Conservation (phyloP, 805 yeast species). For the Yamadazyma tumulicola region DNA sequence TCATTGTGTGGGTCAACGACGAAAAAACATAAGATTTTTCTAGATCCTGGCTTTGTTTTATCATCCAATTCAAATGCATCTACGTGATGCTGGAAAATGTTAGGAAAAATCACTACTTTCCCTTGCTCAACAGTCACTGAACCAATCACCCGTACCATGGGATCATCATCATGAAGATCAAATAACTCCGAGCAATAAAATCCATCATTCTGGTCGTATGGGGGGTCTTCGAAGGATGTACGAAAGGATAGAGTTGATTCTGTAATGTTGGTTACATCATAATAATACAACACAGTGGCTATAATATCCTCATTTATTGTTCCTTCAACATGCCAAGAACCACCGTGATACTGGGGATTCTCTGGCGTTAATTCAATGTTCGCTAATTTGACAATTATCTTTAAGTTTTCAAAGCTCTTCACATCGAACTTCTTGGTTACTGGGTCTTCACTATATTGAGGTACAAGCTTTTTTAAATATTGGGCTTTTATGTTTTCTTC, state of each 20-base stretch:
- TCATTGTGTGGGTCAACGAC: slow-evolving; percentile 34
- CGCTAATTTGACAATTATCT: slow-evolving; percentile 39
- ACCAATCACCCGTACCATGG: slow-evolving; percentile 22
- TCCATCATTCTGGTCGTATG: slow-evolving; percentile 32
- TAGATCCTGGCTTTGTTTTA: slow-evolving; percentile 30
- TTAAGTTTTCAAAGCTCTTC: slow-evolving; percentile 17
- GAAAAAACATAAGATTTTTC: slow-evolving; percentile 40
- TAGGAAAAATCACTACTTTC: slow-evolving; percentile 36
- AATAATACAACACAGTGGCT: slow-evolving; percentile 39
- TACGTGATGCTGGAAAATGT: slow-evolving; percentile 37
- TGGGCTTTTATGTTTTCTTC: slow-evolving; percentile 2
- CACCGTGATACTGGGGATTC: slow-evolving; percentile 35
- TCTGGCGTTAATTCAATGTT: slow-evolving; percentile 41
- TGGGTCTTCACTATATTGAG: slow-evolving; percentile 8
- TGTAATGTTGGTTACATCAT: slow-evolving; percentile 36
- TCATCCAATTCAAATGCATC: slow-evolving; percentile 36
- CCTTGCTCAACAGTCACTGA: slow-evolving; percentile 21
- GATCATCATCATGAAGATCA: slow-evolving; percentile 29
- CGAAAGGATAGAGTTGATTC: slow-evolving; percentile 32
- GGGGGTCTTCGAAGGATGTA: slow-evolving; percentile 25
- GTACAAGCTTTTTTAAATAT: slow-evolving; percentile 8
- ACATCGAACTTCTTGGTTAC: slow-evolving; percentile 13
- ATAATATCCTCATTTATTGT: slow-evolving; percentile 39
- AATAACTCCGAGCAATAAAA: slow-evolving; percentile 20
- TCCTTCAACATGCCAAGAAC: slow-evolving; percentile 45